A percentile compares a stretch with the other conserved stretches of the same genome.
These are phyloP conservation scores for Fusarium napiforme DNA, from an alignment of 2,329 filamentous ascomycete genomes.

Conservation along the genomic window DNA sequence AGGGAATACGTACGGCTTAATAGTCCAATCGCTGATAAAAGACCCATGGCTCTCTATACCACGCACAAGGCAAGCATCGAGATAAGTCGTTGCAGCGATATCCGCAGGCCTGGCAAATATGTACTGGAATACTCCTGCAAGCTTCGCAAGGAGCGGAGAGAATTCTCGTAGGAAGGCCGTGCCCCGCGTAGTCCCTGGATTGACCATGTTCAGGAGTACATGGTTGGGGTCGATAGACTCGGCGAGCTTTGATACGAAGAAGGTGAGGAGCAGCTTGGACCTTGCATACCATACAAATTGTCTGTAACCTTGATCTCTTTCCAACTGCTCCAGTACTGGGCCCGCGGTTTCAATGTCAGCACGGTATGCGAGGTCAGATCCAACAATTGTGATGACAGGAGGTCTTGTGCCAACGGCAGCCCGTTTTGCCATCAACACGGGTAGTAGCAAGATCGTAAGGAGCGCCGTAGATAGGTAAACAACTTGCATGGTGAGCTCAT, in stretches of 20 bases:
- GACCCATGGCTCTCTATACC: background rate
- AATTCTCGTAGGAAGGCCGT: background rate
- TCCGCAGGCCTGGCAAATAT: background rate
- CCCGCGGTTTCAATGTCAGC: fast-evolving
- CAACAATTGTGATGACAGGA: background rate
- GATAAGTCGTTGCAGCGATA: background rate
- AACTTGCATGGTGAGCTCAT: background rate
- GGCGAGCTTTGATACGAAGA: background rate
- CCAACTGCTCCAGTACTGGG: background rate
- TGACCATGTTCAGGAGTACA: background rate
- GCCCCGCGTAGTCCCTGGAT: background rate
- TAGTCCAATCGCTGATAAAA: background rate
- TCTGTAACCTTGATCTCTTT: background rate
- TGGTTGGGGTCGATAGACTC: background rate
- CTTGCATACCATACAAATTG: background rate
- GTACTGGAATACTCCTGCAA: background rate
- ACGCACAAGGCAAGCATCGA: background rate
- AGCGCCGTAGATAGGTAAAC: background rate
- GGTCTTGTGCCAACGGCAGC: fast-evolving
- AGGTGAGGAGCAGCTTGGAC: background rate
- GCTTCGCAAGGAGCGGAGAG: background rate
- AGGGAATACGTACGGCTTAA: background rate
- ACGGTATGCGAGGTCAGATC: background rate
- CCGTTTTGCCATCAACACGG: background rate
- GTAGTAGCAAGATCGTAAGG: fast-evolving